Percentiles rank a stretch among this genome's conserved stretches.
Conservation (phyloP, 371 early-diverging fungal genomes). For the Mortierella sp. region DNA sequence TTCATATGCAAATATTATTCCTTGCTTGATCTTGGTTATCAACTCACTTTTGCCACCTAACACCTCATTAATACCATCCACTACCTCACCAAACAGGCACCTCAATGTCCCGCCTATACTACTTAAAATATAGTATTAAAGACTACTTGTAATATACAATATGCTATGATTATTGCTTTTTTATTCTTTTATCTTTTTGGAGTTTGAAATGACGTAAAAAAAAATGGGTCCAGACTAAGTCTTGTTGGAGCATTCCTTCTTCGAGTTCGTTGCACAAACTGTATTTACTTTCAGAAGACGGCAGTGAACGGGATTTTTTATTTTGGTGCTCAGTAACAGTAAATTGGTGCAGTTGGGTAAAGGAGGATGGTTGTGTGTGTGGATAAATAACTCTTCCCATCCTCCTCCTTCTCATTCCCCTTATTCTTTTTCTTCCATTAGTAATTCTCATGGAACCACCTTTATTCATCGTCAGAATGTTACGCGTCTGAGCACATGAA, state of each 20-base stretch:
- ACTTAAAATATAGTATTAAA: slow-evolving; percentile 8
- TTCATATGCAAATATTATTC: background rate
- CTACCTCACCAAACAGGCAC: background rate
- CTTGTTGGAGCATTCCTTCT: background rate
- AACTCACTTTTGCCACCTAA: background rate
- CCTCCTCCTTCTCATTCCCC: background rate
- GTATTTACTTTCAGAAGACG: background rate
- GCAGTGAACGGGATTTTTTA: background rate
- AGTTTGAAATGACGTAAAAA: background rate
- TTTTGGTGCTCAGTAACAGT: too few relatives aligned
- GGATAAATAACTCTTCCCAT: background rate
- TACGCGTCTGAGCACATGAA: too few relatives aligned
- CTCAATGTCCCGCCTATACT: background rate
- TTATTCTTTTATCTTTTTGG: background rate
- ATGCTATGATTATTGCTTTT: too few relatives aligned
- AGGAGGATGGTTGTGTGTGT: too few relatives aligned
- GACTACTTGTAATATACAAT: slow-evolving; percentile 9
- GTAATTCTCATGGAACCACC: too few relatives aligned
- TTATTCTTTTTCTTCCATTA: background rate
- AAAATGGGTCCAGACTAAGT: background rate
- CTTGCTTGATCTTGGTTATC: background rate
- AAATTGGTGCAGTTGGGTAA: too few relatives aligned
- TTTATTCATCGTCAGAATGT: too few relatives aligned
- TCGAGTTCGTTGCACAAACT: background rate
- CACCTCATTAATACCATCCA: slow-evolving; percentile 11